Evolutionary conservation across 2,329 filamentous ascomycete genomes (phyloP), one percentile per base, ranked within the genome.

Genomic region (Incumbomyces lentus): DNA sequence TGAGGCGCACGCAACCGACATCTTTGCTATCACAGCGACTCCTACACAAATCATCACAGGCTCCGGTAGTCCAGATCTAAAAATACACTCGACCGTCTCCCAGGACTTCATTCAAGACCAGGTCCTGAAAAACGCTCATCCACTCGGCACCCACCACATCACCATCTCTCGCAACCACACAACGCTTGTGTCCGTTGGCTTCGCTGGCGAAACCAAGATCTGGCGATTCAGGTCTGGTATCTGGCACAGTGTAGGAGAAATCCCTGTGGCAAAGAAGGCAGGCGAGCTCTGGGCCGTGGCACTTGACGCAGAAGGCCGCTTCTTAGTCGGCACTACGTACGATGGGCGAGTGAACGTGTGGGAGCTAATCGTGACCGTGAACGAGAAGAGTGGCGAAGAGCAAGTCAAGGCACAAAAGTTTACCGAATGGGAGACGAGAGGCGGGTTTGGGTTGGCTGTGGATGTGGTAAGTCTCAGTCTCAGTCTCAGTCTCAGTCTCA

Each of bases 311-410:
- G 82, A 94, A 61, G 92, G 92, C 40, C 77, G 80, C 53, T 92
- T 82, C 60, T 74, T 96, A 13, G 88, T 88, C n/a, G 80, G 81
- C 55, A 93, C 87, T 12, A 92, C 86, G 2, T 84, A 88, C 59
- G 85, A 93, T 61, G 92, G 92, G 2, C 79, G 83, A 46, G 80
- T 96, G 60, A 88, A 89, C 57, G 84, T 96, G 34, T 96, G 89
- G 86, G 82, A 94, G 60, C 65, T 82, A 26, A 4, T 11, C 3
- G 19, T 10, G 12, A 17, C 22, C 10, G 17, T 16, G 5, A 40
- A 33, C 16, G 41, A 44, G 17, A 44, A 37, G 17, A 60, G 69
- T 40, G 72, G 67, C 11, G 67, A 69, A 32, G 64, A 64, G 3
- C 71, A 76, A 32, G 65, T 68, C 17, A 71, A 71, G 55, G 33